Percentiles rank a stretch among this genome's conserved stretches.
These are phyloP conservation scores for Podospora pseudopauciseta DNA, from an alignment of 495 filamentous ascomycete genomes.

Conservation along the genomic window DNA sequence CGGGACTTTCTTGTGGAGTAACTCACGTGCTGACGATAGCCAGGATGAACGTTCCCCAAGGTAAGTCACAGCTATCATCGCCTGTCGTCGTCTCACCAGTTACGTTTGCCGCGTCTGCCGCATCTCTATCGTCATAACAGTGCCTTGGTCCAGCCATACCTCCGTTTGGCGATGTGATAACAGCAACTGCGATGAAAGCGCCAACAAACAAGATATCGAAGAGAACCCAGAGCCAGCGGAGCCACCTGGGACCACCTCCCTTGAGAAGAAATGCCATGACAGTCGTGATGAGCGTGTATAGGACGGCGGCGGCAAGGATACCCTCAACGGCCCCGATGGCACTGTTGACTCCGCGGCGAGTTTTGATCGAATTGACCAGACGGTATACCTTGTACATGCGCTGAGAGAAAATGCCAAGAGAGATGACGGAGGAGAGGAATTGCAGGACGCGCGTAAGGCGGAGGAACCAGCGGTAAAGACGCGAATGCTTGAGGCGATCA, in stretches of 20 bases:
- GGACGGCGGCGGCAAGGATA: conserved; percentile 34
- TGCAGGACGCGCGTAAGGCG: conserved; percentile 34
- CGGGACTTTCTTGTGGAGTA: not conserved
- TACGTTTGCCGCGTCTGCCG: conserved; percentile 7
- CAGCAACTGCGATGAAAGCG: conserved; percentile 35
- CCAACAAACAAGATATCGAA: conserved; percentile 32
- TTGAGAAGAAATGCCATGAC: conserved; percentile 21
- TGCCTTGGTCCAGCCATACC: conserved; percentile 26
- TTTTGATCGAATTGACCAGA: conserved; percentile 27
- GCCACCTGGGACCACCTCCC: conserved; percentile 19
- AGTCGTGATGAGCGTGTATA: conserved; percentile 31
- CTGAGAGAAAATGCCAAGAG: conserved; percentile 36
- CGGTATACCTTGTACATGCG: conserved; percentile 34
- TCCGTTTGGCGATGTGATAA: conserved; percentile 31
- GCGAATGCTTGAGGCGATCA: conserved; percentile 22
- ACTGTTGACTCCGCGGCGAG: conserved; percentile 22
- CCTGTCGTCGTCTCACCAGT: conserved; percentile 8
- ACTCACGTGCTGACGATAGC: conserved; percentile 21
- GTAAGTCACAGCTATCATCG: conserved; percentile 17
- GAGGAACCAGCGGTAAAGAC: conserved; percentile 25
- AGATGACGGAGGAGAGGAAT: conserved; percentile 35
- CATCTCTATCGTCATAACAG: conserved; percentile 15
- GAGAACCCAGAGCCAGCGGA: conserved; percentile 31
- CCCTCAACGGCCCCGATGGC: conserved; percentile 35
- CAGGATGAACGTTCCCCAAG: conserved; percentile 17